These are phyloP conservation scores for Cyberlindnera veronae DNA, from an alignment of 805 yeast genomes.

Conservation along the genomic window DNA sequence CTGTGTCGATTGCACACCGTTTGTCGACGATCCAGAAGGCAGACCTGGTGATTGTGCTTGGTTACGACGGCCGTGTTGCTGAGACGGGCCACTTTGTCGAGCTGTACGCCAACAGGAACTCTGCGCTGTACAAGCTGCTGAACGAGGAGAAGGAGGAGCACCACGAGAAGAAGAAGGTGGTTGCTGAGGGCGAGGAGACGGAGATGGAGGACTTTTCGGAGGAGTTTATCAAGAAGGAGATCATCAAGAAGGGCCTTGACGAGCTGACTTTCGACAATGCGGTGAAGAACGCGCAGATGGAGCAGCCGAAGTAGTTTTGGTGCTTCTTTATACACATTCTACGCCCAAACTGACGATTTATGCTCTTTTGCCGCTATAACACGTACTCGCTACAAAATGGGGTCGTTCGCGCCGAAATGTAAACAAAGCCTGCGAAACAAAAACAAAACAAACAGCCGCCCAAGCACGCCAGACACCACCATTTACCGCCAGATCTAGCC, in stretches of 20 bases:
- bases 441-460: slow-evolving; percentile 2
- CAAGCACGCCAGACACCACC: background rate
- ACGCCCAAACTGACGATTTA: too few species aligned
- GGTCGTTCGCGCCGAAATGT: slow-evolving; percentile 3
- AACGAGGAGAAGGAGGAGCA: slow-evolving; percentile 31
- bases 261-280: slow-evolving; percentile 19
- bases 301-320: too few species aligned
- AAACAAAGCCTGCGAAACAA: slow-evolving; percentile 3
- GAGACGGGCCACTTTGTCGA: slow-evolving; percentile 66
- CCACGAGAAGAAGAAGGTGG: slow-evolving; percentile 9
- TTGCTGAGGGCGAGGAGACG: slow-evolving; percentile 5
- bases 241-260: slow-evolving; percentile 20
- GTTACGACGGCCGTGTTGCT: slow-evolving; percentile 74
- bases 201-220: slow-evolving; percentile 12
- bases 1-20: slow-evolving; percentile 91
- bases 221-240: slow-evolving; percentile 25
- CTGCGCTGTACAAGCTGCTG: slow-evolving; percentile 36
- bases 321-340: too few species aligned
- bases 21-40: slow-evolving; percentile 86
- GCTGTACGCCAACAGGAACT: slow-evolving; percentile 44
- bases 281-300: slow-evolving; percentile 3
- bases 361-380: too few species aligned
- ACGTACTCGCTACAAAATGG: slow-evolving; percentile 1
- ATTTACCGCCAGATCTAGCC: background rate
- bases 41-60: slow-evolving; percentile 79